Evolutionary conservation across 148 eudicot genomes (phyloP), one percentile per base, ranked within the genome.

Genomic region (Salicornia ramosissima): DNA sequence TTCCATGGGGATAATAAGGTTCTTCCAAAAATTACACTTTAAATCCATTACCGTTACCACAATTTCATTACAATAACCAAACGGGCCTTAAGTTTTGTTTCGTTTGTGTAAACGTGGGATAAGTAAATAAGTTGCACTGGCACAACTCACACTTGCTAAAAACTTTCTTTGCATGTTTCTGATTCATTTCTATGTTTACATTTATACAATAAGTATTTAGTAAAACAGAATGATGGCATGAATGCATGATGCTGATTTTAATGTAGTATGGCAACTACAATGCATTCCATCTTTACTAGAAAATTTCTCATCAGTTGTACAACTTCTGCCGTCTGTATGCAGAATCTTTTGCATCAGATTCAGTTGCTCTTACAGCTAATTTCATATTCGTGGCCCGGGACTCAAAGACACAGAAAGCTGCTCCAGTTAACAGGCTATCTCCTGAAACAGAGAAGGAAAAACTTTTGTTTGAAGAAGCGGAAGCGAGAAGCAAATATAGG

Each of bases 351-450:
- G 76, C 71, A 67, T 60, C 79, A 26, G 88, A 87, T 59, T 71
- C 87, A 29, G 75, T 88, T 53, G 97, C 91, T 54, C 89, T 94
- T 18, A 83, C 89, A 10, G 99, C 97, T 74, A 94, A 89, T 66
- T 94, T 94, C 85, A 94, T 91, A 51, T 94, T 94, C 46, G 99
- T 94, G 39, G 97, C 97, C 49, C 99, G 97, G 66, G 96, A 94
- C 79, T 89, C 96, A 49, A 82, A 88, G 79, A 94, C 99, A 3
- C 86, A 89, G 49, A 83, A 84, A 83, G 92, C 97, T 65, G 92
- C 97, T 72, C 86, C 85, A 51, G 96, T 94, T 31, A 94, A 94
- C 67, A 83, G 96, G 63, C 81, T 94, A 47, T 76, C 82, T 61
- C 97, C 97, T 9, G 86, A 94, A 83, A 90, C 96, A 16, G 96